Conservation (phyloP, 2,329 filamentous ascomycete genomes). For the Emmonsiellopsis sp. region DNA sequence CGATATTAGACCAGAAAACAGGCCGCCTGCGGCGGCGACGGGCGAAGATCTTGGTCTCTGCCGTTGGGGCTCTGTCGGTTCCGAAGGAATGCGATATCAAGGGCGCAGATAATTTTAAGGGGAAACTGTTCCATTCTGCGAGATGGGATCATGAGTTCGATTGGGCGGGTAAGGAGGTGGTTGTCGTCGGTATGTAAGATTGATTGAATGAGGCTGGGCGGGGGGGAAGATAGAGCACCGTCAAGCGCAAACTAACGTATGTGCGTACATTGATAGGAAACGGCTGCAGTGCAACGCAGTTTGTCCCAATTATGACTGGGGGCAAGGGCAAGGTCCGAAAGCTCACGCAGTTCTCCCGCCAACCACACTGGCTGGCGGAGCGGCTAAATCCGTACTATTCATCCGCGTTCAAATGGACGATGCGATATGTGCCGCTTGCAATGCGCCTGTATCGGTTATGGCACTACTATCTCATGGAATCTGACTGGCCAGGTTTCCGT, state of each 20-base stretch:
- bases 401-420: conserved; percentile 31
- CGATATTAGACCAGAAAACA: conserved; percentile 17
- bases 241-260: neutral
- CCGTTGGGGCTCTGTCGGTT: conserved; percentile 22
- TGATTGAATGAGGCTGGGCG: neutral
- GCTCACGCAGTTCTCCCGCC: conserved; percentile 42
- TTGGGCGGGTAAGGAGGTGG: conserved; percentile 29
- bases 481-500: conserved; percentile 35
- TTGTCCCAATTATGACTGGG: conserved; percentile 37
- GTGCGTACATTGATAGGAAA: conserved; percentile 25
- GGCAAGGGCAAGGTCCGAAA: conserved; percentile 27
- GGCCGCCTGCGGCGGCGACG: conserved; percentile 13
- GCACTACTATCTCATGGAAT: conserved; percentile 37
- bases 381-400: conserved; percentile 37
- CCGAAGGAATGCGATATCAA: conserved; percentile 21
- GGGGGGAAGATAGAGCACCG: too few relatives aligned
- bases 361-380: conserved; percentile 42
- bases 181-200: conserved; percentile 26
- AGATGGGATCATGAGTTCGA: conserved; percentile 34
- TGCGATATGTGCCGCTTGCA: conserved; percentile 38
- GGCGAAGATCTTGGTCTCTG: conserved; percentile 21
- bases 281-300: conserved; percentile 41
- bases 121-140: conserved; percentile 33
- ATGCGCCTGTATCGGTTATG: conserved; percentile 38
- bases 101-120: conserved; percentile 24